Conservation (phyloP, 805 yeast species). For the Jamesozyma rosinii region DNA sequence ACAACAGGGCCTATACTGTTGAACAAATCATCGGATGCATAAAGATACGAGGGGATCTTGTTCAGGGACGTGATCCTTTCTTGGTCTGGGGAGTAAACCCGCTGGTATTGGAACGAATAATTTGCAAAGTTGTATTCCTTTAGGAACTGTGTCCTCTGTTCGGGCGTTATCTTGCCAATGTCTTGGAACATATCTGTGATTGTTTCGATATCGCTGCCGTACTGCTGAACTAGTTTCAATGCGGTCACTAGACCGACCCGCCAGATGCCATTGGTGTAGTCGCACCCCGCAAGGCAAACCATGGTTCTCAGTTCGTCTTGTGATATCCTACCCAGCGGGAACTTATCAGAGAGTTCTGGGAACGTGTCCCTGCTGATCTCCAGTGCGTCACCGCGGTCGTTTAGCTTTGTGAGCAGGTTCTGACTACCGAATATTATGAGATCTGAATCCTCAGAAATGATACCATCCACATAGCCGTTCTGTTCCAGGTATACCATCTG, state of each 20-base stretch:
- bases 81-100: slow-evolving; percentile 63
- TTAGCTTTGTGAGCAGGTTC: slow-evolving; percentile 65
- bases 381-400: slow-evolving; percentile 55
- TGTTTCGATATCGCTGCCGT: slow-evolving; percentile 13
- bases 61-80: slow-evolving; percentile 45
- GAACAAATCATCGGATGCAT: not conserved
- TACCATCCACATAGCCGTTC: slow-evolving; percentile 65
- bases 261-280: slow-evolving; percentile 76
- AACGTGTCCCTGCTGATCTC: slow-evolving; percentile 54
- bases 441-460: slow-evolving; percentile 89
- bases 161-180: slow-evolving; percentile 39
- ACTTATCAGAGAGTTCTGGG: slow-evolving; percentile 33
- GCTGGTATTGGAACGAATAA: slow-evolving; percentile 70
- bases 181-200: slow-evolving; percentile 26
- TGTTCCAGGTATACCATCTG: slow-evolving; percentile 85
- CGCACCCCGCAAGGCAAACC: slow-evolving; percentile 89
- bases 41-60: slow-evolving; percentile 34
- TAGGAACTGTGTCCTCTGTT: not conserved
- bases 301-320: slow-evolving; percentile 49
- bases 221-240: slow-evolving; percentile 39
- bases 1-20: slow-evolving; percentile 2
- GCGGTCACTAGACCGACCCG: slow-evolving; percentile 76
- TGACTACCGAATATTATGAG: slow-evolving; percentile 77
- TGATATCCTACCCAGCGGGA: slow-evolving; percentile 41
- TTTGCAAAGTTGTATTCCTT: slow-evolving; percentile 56